phyloP scores from a whole-genome alignment of 805 yeast species.

The Lachancea fermentati region DNA sequence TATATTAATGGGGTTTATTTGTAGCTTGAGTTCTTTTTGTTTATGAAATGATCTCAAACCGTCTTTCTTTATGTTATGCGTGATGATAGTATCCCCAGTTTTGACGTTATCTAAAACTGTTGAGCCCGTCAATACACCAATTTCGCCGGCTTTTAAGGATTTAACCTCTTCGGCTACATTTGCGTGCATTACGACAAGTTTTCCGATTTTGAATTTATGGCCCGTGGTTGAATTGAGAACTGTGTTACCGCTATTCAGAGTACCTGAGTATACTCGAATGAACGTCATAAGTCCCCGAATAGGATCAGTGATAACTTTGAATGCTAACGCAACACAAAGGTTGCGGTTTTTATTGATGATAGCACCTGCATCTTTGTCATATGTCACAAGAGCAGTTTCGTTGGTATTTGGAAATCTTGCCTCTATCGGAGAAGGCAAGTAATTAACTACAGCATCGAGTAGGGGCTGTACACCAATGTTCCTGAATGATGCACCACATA shows the following conservation, averaged over 20 bases:
- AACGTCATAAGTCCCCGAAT: slow-evolving; percentile 78
- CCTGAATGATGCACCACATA: slow-evolving; percentile 89
- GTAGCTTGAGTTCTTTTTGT: slow-evolving; percentile 37
- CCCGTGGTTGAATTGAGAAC: slow-evolving; percentile 68
- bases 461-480: slow-evolving; percentile 95
- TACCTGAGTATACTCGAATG: slow-evolving; percentile 85
- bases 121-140: slow-evolving; percentile 58
- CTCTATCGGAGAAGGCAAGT: slow-evolving; percentile 78
- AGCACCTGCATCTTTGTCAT: slow-evolving; percentile 43
- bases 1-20: slow-evolving; percentile 66
- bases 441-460: slow-evolving; percentile 73
- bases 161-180: slow-evolving; percentile 72
- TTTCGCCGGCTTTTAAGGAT: slow-evolving; percentile 66
- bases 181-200: slow-evolving; percentile 80
- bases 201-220: slow-evolving; percentile 57
- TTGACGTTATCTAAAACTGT: slow-evolving; percentile 50
- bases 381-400: slow-evolving; percentile 29
- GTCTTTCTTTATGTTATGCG: slow-evolving; percentile 50
- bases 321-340: slow-evolving; percentile 74
- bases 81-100: slow-evolving; percentile 87
- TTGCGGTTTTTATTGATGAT: slow-evolving; percentile 52
- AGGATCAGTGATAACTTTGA: slow-evolving; percentile 85
- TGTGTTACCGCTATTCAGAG: slow-evolving; percentile 52
- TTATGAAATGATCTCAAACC: slow-evolving; percentile 39
- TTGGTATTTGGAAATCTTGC: slow-evolving; percentile 45